Percentiles rank a stretch among this genome's conserved stretches.
Evolutionary conservation across 768 basidiomycete genomes (phyloP).

Genomic region (Suillus discolor): DNA sequence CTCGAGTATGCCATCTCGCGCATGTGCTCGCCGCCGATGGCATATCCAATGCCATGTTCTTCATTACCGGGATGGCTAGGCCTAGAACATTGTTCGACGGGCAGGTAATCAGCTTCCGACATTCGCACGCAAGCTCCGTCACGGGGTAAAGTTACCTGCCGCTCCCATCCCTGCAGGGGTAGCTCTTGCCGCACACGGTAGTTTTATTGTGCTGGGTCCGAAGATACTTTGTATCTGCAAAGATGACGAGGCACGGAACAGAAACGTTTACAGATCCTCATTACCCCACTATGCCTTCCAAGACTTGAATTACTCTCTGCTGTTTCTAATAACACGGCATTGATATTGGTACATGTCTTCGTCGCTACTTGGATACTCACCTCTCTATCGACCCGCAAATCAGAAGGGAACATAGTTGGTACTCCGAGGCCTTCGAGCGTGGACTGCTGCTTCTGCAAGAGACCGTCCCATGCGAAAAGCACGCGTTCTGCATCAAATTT

Average conservation of each 20-base stretch:
- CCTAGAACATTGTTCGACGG: background rate
- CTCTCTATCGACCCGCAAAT: constrained; percentile 51
- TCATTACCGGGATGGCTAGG: background rate
- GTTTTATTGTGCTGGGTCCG: background rate
- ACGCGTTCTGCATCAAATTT: constrained; percentile 73
- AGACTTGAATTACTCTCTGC: constrained; percentile 66
- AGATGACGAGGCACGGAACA: background rate
- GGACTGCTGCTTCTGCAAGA: constrained; percentile 71
- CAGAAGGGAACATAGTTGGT: constrained; percentile 71
- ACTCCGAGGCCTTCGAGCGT: constrained; percentile 60
- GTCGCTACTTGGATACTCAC: constrained; percentile 38
- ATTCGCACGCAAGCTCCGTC: background rate
- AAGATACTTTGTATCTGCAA: background rate
- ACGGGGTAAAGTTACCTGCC: background rate
- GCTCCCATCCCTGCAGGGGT: background rate
- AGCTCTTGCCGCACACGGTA: background rate
- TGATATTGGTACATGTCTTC: constrained; percentile 7
- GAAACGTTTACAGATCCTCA: background rate
- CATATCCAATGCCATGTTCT: background rate
- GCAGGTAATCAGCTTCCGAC: background rate
- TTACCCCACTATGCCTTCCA: constrained; percentile 52
- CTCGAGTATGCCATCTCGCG: background rate
- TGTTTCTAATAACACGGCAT: constrained; percentile 54
- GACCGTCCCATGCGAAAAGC: constrained; percentile 74
- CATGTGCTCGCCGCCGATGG: background rate